Conservation (phyloP, 345 rosid species). For the Toxicodendron radicans region DNA sequence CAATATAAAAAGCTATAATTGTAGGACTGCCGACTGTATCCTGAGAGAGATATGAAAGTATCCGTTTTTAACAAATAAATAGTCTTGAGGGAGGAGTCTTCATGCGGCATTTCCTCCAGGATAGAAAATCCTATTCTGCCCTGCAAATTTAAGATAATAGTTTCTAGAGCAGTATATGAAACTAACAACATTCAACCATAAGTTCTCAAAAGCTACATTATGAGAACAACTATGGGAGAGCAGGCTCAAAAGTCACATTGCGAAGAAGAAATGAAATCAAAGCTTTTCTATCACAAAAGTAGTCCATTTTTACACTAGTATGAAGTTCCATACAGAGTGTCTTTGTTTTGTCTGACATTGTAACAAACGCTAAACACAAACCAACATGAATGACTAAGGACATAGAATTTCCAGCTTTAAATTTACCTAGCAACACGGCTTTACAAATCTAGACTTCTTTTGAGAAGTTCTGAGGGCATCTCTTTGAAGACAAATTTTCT, state of each 20-base stretch:
- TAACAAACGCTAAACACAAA: not conserved
- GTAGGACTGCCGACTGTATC: too few relatives aligned
- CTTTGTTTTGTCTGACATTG: not conserved
- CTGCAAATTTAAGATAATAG: too few relatives aligned
- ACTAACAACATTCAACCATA: not conserved
- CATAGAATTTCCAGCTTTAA: slow-evolving; percentile 5
- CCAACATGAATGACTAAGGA: not conserved
- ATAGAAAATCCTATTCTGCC: too few relatives aligned
- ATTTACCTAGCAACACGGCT: slow-evolving; percentile 1
- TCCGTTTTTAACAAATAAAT: too few relatives aligned
- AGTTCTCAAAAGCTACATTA: not conserved
- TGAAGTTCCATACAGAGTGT: slow-evolving; percentile 3
- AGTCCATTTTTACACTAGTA: not conserved
- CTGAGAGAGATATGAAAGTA: too few relatives aligned
- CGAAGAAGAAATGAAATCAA: not conserved
- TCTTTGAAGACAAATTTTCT: not conserved
- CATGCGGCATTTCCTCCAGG: too few relatives aligned
- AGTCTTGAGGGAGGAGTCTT: too few relatives aligned
- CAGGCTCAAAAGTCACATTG: not conserved
- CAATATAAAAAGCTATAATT: too few relatives aligned
- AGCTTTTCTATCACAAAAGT: not conserved
- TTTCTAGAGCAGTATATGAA: too few relatives aligned
- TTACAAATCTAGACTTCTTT: not conserved
- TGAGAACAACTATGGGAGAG: not conserved
- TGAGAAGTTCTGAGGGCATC: not conserved